Evolutionary conservation across 345 rosid species (phyloP).

Genomic region (Microthlaspi erraticum): DNA sequence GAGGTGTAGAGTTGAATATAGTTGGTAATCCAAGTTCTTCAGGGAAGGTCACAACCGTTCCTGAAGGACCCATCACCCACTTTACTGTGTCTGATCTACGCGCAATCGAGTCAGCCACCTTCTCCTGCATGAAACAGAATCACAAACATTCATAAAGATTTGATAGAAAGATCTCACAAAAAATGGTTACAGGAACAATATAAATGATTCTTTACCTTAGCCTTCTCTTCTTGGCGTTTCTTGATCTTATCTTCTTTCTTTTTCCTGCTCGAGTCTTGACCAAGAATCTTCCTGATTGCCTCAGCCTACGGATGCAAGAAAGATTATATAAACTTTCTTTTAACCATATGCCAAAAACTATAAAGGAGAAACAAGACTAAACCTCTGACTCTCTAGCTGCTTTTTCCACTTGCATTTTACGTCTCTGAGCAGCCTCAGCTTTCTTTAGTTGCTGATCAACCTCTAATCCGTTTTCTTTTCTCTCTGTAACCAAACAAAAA

Average conservation of each 20-base stretch:
- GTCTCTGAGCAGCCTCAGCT: conserved; percentile 91
- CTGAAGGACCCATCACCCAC: conserved; percentile 69
- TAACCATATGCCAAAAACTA: neutral
- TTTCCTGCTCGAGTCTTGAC: conserved; percentile 89
- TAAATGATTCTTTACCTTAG: conserved; percentile 54
- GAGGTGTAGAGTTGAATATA: conserved; percentile 63
- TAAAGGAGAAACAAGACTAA: conserved; percentile 25
- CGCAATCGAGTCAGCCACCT: conserved; percentile 61
- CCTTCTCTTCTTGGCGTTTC: conserved; percentile 80
- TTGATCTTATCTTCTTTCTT: conserved; percentile 83
- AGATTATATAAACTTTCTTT: conserved; percentile 13
- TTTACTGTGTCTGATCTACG: conserved; percentile 66
- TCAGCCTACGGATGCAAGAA: conserved; percentile 62
- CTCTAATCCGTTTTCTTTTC: conserved; percentile 82
- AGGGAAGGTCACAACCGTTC: conserved; percentile 78
- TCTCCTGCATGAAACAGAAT: conserved; percentile 58
- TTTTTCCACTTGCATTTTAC: conserved; percentile 88
- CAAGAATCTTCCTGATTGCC: conserved; percentile 93
- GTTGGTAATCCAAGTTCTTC: conserved; percentile 76
- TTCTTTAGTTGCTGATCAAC: conserved; percentile 87
- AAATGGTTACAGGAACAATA: neutral
- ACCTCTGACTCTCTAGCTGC: conserved; percentile 91
- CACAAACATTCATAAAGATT: conserved; percentile 27
- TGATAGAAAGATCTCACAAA: neutral
- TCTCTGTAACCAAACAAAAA: conserved; percentile 51